phyloP scores from a whole-genome alignment of 352 stramenopile species.

The Chrysophaeum taylorii region DNA sequence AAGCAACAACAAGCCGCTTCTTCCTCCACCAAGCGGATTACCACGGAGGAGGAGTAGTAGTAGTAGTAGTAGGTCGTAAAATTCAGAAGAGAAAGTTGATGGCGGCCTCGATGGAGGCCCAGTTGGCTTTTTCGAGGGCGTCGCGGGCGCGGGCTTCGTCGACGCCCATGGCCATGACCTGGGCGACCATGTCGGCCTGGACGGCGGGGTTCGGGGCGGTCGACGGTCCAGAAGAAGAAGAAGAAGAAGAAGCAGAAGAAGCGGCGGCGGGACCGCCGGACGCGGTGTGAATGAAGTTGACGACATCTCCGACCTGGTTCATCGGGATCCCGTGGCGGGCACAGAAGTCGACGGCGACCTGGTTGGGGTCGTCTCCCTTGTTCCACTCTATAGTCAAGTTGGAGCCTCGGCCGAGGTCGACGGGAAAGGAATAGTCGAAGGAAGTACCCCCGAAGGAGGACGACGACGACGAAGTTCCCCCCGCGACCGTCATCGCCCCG shows the following conservation, averaged over 20 bases:
- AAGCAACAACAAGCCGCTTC: too few species aligned
- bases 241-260: too few species aligned
- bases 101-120: background rate
- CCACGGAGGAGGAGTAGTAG: too few species aligned
- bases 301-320: background rate
- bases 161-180: background rate
- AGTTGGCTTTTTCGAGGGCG: background rate
- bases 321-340: background rate
- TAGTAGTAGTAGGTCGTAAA: too few species aligned
- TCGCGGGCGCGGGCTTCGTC: background rate
- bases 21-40: too few species aligned
- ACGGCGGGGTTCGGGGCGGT: background rate
- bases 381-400: background rate
- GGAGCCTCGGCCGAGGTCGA: background rate
- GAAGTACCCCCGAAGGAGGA: too few species aligned
- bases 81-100: background rate
- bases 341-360: background rate
- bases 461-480: too few species aligned
- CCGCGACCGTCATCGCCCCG: too few species aligned
- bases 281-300: background rate
- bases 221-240: background rate
- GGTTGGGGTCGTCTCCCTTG: background rate
- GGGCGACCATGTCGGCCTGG: background rate
- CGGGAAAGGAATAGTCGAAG: slow-evolving; percentile 12
- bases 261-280: background rate